Percentiles rank a stretch among this genome's conserved stretches.
Evolutionary conservation across 192 early-diverging fungal genomes (phyloP).

Genomic region (Podila clonocystis): DNA sequence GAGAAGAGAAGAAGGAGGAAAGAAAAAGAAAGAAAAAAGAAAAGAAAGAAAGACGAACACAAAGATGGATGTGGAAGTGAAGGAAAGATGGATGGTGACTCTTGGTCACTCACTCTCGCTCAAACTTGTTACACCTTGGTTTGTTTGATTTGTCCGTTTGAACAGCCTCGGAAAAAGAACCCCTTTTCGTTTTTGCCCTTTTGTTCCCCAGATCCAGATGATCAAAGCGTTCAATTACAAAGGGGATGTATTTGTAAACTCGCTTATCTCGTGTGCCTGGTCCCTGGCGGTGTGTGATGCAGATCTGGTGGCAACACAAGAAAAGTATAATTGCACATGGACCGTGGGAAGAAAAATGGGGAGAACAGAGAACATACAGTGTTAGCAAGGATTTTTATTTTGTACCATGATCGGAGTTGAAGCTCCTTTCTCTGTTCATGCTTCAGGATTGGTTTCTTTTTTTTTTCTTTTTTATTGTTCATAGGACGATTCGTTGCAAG

Average conservation of each 20-base stretch:
- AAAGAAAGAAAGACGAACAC: not conserved
- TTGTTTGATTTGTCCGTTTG: too few species aligned
- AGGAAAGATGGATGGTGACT: not conserved
- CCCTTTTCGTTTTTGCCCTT: too few species aligned
- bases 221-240: constrained; percentile 6
- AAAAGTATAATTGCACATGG: constrained; percentile 3
- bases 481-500: too few species aligned
- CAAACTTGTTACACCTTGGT: too few species aligned
- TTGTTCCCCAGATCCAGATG: not conserved
- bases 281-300: not conserved
- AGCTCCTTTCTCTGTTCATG: too few species aligned
- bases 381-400: too few species aligned
- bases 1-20: not conserved
- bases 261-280: not conserved
- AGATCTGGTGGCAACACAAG: not conserved
- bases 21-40: not conserved
- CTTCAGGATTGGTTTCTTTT: too few species aligned
- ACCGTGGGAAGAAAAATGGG: not conserved
- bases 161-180: too few species aligned
- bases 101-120: too few species aligned
- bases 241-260: not conserved
- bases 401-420: too few species aligned
- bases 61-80: not conserved
- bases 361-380: not conserved
- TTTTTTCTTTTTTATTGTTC: too few species aligned